These are phyloP conservation scores for Tetrapisispora fleetii DNA, from an alignment of 805 yeast genomes.

Conservation along the genomic window DNA sequence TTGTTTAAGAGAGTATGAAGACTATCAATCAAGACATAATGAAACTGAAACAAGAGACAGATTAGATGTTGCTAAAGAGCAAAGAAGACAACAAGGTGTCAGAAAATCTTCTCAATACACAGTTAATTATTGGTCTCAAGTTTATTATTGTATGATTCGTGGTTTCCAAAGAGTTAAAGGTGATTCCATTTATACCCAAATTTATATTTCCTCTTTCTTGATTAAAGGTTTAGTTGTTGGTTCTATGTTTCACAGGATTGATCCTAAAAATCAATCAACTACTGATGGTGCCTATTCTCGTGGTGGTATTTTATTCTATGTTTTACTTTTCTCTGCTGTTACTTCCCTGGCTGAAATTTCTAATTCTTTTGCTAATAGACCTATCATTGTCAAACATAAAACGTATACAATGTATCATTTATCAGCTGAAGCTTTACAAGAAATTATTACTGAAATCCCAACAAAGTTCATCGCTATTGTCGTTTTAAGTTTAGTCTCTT, in stretches of 20 bases:
- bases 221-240: slow-evolving; percentile 52
- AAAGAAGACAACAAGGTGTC: slow-evolving; percentile 35
- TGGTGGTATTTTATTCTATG: slow-evolving; percentile 55
- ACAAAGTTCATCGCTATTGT: slow-evolving; percentile 42
- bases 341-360: slow-evolving; percentile 55
- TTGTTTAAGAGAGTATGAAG: slow-evolving; percentile 31
- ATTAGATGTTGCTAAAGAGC: slow-evolving; percentile 33
- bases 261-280: slow-evolving; percentile 28
- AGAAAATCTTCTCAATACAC: slow-evolving; percentile 33
- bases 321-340: slow-evolving; percentile 49
- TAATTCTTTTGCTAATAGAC: slow-evolving; percentile 48
- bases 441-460: slow-evolving; percentile 48
- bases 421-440: slow-evolving; percentile 53
- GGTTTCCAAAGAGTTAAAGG: slow-evolving; percentile 46
- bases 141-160: slow-evolving; percentile 42
- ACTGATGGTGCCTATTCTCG: slow-evolving; percentile 52
- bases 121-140: slow-evolving; percentile 40
- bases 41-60: slow-evolving; percentile 33
- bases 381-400: slow-evolving; percentile 55
- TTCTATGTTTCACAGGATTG: slow-evolving; percentile 46
- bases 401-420: slow-evolving; percentile 54
- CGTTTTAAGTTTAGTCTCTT: slow-evolving; percentile 37
- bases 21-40: slow-evolving; percentile 33
- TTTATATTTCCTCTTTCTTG: slow-evolving; percentile 42
- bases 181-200: slow-evolving; percentile 45